Evolutionary conservation across 371 early-diverging fungal genomes (phyloP).

Genomic region (Mucor piriformis): DNA sequence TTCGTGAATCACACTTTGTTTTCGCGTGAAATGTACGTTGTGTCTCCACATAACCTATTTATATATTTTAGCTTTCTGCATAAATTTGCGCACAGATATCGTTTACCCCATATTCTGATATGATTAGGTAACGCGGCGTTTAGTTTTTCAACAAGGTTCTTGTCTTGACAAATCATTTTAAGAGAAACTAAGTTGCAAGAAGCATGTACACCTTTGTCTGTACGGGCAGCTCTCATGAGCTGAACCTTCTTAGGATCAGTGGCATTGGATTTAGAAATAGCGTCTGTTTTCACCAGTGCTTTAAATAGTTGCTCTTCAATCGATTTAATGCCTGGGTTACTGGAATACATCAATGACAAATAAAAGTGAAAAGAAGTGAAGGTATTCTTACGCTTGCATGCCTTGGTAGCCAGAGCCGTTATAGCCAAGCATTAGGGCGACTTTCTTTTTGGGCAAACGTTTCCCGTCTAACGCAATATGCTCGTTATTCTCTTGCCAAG

Average conservation of each 20-base stretch:
- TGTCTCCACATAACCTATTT: conserved; percentile 73
- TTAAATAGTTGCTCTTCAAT: conserved; percentile 85
- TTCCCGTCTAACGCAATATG: background rate
- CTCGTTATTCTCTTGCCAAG: conserved; percentile 20
- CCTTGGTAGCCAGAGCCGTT: conserved; percentile 96
- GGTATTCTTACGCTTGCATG: conserved; percentile 82
- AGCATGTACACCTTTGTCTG: conserved; percentile 99
- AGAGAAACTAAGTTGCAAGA: conserved; percentile 93
- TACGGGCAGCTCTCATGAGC: conserved; percentile 91
- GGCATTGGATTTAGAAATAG: conserved; percentile 77
- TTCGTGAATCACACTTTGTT: conserved; percentile 87
- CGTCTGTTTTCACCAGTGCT: conserved; percentile 74
- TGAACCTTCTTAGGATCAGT: conserved; percentile 78
- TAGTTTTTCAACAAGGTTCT: conserved; percentile 70
- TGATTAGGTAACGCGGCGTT: conserved; percentile 78
- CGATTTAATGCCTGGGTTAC: conserved; percentile 72
- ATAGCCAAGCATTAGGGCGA: conserved; percentile 89
- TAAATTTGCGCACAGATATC: too few relatives aligned
- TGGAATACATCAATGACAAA: conserved; percentile 11
- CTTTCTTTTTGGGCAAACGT: conserved; percentile 78
- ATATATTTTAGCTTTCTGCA: too few relatives aligned
- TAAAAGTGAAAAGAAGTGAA: background rate
- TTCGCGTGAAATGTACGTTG: conserved; percentile 90
- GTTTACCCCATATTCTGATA: conserved; percentile 86
- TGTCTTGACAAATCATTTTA: conserved; percentile 84